These are phyloP conservation scores for Neospermospora avenae DNA, from an alignment of 2,329 filamentous ascomycete species.

Conservation along the genomic window DNA sequence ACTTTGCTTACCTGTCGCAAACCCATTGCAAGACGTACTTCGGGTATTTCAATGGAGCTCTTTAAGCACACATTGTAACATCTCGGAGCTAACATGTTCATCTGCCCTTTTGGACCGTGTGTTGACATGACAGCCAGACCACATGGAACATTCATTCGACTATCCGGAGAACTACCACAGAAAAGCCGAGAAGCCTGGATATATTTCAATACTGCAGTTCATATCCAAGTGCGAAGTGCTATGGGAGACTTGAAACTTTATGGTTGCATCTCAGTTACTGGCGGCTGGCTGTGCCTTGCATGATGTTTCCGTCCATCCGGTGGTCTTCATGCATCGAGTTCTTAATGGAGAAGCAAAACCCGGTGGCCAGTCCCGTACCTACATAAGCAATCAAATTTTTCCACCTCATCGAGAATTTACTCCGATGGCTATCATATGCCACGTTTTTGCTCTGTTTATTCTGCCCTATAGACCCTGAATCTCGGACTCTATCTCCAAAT, in stretches of 20 bases:
- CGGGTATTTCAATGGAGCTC: too few relatives aligned
- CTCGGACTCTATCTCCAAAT: not conserved
- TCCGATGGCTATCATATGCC: not conserved
- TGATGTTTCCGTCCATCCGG: conserved; percentile 3
- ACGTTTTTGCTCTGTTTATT: not conserved
- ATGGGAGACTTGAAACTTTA: too few relatives aligned
- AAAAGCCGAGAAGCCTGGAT: not conserved
- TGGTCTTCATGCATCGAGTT: conserved; percentile 5
- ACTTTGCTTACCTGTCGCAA: too few relatives aligned
- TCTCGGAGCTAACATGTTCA: not conserved
- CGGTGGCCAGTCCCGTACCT: not conserved
- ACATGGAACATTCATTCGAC: not conserved
- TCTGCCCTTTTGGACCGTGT: not conserved
- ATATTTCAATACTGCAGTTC: too few relatives aligned
- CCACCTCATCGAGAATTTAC: not conserved
- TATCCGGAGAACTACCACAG: too few relatives aligned
- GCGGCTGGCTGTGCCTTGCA: conserved; percentile 12
- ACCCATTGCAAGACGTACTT: too few relatives aligned
- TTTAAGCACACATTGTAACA: too few relatives aligned
- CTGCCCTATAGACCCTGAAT: not conserved
- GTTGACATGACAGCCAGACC: not conserved
- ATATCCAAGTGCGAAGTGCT: too few relatives aligned
- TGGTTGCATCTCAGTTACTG: too few relatives aligned
- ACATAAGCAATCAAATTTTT: not conserved
- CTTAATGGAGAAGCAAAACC: not conserved